phyloP scores from a whole-genome alignment of 345 rosid genomes.

The Rhodamnia rubescens region DNA sequence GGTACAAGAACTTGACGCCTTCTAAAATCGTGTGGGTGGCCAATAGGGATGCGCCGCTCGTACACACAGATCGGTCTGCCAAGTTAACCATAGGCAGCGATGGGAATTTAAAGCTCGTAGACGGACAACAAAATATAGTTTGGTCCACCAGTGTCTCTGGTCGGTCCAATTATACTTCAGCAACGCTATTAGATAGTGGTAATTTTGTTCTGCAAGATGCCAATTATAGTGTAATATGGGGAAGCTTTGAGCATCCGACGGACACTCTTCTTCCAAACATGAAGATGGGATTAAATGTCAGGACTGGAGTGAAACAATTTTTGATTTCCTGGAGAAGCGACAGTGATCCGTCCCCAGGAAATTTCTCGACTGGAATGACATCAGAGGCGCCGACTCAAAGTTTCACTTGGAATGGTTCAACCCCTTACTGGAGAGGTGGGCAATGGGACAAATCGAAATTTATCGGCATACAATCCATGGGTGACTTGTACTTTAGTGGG shows the following conservation, averaged over 20 bases:
- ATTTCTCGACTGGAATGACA: background rate
- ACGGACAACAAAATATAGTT: background rate
- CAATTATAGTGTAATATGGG: conserved; percentile 10
- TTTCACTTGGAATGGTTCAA: conserved; percentile 4
- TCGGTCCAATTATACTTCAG: background rate
- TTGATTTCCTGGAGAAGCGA: conserved; percentile 16
- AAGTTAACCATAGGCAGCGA: conserved; percentile 3
- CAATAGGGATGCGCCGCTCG: conserved; percentile 18
- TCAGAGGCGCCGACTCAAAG: conserved; percentile 11
- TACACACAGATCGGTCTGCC: conserved; percentile 1
- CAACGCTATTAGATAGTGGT: conserved; percentile 17
- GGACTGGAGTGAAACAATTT: background rate
- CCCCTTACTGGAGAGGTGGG: conserved; percentile 2
- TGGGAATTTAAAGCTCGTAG: conserved; percentile 13
- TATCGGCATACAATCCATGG: background rate
- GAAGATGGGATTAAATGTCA: conserved; percentile 19
- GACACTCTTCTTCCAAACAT: conserved; percentile 24
- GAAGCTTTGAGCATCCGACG: conserved; percentile 23
- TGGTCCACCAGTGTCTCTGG: conserved; percentile 15
- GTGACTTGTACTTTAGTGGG: background rate
- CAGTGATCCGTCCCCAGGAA: conserved; percentile 22
- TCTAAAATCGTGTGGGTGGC: conserved; percentile 31
- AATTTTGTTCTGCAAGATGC: conserved; percentile 15
- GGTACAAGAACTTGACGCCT: background rate
- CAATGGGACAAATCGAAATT: conserved; percentile 7